These are phyloP conservation scores for Volvox reticuliferus DNA, from an alignment of 139 green algal species.

Conservation along the genomic window DNA sequence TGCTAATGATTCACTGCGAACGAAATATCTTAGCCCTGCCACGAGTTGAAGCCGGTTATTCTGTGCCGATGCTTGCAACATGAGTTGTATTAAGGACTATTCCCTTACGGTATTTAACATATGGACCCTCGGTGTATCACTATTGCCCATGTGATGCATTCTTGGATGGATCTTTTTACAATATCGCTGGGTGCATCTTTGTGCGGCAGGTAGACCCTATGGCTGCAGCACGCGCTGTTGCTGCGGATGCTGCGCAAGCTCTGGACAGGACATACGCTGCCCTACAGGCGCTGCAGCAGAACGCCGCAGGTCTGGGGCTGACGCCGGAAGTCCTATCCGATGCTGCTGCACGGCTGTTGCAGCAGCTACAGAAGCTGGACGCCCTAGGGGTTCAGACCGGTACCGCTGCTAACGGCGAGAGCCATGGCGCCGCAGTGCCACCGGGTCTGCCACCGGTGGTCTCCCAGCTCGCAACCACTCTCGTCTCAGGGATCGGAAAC, in stretches of 20 bases:
- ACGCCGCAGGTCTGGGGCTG: constrained; percentile 5
- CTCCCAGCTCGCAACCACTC: neutral
- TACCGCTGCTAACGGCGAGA: neutral
- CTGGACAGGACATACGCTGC: constrained; percentile 12
- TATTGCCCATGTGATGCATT: no score
- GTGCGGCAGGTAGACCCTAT: neutral
- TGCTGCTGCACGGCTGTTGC: neutral
- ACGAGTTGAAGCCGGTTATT: no score
- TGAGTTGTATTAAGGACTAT: no score
- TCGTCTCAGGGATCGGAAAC: neutral
- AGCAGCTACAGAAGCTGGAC: constrained; percentile 9
- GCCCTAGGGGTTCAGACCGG: neutral
- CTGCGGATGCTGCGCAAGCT: neutral
- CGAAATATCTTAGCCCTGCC: no score
- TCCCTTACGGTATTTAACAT: no score
- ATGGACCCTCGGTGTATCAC: no score
- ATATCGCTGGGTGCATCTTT: neutral
- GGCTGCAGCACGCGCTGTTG: neutral
- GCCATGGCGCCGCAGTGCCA: neutral
- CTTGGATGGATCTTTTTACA: no score
- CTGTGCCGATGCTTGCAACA: no score
- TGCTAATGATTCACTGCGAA: no score
- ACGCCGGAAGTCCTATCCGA: neutral
- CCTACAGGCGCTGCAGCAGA: constrained; percentile 21
- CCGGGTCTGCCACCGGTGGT: neutral